phyloP scores from a whole-genome alignment of 495 filamentous ascomycete species.

The Lophiotrema nucula region DNA sequence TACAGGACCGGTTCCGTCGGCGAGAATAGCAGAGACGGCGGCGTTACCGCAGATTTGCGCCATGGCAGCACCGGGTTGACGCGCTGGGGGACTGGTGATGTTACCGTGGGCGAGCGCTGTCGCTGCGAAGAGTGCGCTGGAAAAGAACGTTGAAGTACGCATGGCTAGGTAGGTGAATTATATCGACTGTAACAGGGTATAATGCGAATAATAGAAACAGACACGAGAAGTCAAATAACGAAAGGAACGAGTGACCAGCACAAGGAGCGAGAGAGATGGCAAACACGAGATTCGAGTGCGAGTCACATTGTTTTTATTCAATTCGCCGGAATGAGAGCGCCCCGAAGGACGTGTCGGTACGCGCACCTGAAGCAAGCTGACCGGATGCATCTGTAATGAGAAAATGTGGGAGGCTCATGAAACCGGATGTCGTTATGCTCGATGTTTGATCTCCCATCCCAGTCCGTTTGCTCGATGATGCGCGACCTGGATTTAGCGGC shows the following conservation, averaged over 20 bases:
- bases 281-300: neutral
- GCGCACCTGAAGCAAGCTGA: neutral
- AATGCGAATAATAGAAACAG: neutral
- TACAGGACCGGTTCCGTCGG: conserved; percentile 18
- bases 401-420: conserved; percentile 3
- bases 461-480: neutral
- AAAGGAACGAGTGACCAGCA: conserved; percentile 34
- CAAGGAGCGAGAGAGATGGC: conserved; percentile 7
- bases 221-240: too few species aligned
- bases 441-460: conserved; percentile 4
- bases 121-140: conserved; percentile 2
- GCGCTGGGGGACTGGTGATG: conserved; percentile 21
- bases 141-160: conserved; percentile 7
- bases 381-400: neutral
- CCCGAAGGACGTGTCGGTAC: neutral
- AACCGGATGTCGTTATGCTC: conserved; percentile 10
- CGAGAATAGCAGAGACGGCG: conserved; percentile 19
- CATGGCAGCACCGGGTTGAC: conserved; percentile 19
- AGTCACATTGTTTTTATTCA: neutral
- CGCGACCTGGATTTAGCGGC: too few species aligned
- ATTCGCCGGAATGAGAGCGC: neutral
- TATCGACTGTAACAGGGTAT: neutral
- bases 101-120: conserved; percentile 25
- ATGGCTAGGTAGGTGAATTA: conserved; percentile 1
- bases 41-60: conserved; percentile 10